Evolutionary conservation across 495 filamentous ascomycete genomes (phyloP).

Genomic region (Tuber indicum): DNA sequence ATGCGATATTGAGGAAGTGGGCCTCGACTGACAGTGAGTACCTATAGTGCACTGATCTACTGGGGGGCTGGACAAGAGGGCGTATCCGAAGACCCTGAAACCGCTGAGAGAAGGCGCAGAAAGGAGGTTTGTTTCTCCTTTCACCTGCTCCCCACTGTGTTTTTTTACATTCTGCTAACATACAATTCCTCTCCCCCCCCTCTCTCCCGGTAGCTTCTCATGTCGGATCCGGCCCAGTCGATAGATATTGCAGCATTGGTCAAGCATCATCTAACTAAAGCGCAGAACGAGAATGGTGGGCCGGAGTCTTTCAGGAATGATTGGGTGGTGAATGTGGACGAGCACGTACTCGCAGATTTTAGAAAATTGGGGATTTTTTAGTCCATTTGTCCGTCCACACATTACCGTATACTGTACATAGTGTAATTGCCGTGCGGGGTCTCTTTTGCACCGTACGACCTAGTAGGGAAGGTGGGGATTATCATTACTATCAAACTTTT

Average conservation of each 20-base stretch:
- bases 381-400: neutral
- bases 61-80: conserved; percentile 43
- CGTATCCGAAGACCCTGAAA: conserved; percentile 49
- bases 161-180: neutral
- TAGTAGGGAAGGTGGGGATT: neutral
- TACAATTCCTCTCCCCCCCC: neutral
- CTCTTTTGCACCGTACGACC: neutral
- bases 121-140: conserved; percentile 26
- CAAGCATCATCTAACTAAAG: conserved; percentile 55
- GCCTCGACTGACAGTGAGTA: neutral
- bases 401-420: neutral
- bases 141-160: neutral
- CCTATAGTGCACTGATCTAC: conserved; percentile 47
- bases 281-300: conserved; percentile 65
- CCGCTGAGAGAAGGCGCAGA: conserved; percentile 55
- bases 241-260: conserved; percentile 66
- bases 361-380: conserved; percentile 47
- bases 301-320: conserved; percentile 64
- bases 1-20: neutral
- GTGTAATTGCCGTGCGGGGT: neutral
- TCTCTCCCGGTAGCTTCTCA: conserved; percentile 47
- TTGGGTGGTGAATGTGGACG: conserved; percentile 84
- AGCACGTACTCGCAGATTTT: conserved; percentile 68
- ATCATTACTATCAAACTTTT: conserved; percentile 1
- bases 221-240: conserved; percentile 62